These are phyloP conservation scores for Gomphus bonarii DNA, from an alignment of 1,284 basidiomycete species.

Conservation along the genomic window DNA sequence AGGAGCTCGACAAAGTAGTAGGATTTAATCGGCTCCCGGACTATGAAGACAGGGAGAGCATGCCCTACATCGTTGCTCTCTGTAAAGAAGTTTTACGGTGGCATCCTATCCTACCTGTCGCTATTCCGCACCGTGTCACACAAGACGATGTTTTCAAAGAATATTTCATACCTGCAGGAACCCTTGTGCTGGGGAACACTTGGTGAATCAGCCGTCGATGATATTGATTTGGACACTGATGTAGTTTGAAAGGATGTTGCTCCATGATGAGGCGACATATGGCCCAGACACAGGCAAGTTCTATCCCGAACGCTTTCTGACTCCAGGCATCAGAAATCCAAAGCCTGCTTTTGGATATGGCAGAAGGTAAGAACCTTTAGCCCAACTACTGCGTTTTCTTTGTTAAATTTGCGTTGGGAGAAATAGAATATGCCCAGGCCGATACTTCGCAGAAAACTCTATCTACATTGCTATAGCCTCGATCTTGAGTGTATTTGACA, in stretches of 20 bases:
- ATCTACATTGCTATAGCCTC: too few species aligned
- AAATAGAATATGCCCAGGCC: slow-evolving; percentile 3
- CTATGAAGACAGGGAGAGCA: background rate
- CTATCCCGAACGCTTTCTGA: slow-evolving; percentile 2
- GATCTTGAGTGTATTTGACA: too few species aligned
- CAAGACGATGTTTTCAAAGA: slow-evolving; percentile 15
- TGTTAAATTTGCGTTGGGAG: background rate
- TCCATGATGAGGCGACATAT: background rate
- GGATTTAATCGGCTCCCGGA: slow-evolving; percentile 2
- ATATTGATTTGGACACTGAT: background rate
- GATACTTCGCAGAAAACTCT: too few species aligned
- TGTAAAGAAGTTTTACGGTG: slow-evolving; percentile 22
- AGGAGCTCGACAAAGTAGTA: too few species aligned
- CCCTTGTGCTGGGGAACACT: slow-evolving; percentile 18
- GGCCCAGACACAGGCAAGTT: slow-evolving; percentile 1
- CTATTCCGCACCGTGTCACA: slow-evolving; percentile 21
- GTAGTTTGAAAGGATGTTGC: background rate
- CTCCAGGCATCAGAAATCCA: background rate
- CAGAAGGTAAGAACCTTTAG: background rate
- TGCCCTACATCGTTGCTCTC: background rate
- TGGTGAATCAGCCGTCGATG: slow-evolving; percentile 6
- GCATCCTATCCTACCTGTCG: slow-evolving; percentile 36
- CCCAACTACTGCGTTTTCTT: background rate
- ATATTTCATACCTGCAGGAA: slow-evolving; percentile 22
- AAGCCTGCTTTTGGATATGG: slow-evolving; percentile 16